Base-by-base conservation (phyloP, 768 basidiomycete species). In the Dioszegia crocea region DNA sequence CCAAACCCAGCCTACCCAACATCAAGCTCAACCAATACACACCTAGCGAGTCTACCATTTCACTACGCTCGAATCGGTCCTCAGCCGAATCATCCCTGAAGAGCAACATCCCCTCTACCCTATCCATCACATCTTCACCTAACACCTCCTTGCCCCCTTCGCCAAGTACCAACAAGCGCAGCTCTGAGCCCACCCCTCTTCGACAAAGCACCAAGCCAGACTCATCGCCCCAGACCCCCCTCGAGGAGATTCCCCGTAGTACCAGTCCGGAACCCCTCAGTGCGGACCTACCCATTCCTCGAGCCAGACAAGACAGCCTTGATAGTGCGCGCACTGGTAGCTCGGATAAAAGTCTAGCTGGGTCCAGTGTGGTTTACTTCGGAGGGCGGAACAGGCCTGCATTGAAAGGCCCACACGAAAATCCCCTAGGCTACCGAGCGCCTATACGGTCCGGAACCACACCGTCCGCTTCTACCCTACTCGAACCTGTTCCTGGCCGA, bases 101-200 rank as follows among this genome's bases (percentile, higher is more conserved):
- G 56, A 33, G 27, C 53, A n/a, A 29, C 54, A 12, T 52, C 60
- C 19, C 14, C 39, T 11, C 36, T 45, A 23, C 63, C 50, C 41
- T 54, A 51, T 24, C 43, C 44, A 59, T 53, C 48, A 38, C 52
- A 45, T 30, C 53, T 44, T 27, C 44, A 33, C n/a, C 39, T 55
- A 19, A 40, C 43, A 10, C 21, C n/a, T 45, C 43, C 23, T n/a
- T 8, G 17, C 38, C 41, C 10, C 44, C 43, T 9, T 54, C 44
- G 29, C 49, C 12, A 48, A 40, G 48, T 17, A 43, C 61, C 23
- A 38, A 33, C 12, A 71, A 68, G 51, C 68, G 63, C 26, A 44
- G 40, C 12, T 66, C 69, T 16, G 69, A 71, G 40, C 66, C 70
- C 6, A 71, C 70, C 12, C 70, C 70, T 2, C 53, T 71, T 0